These are phyloP conservation scores for Pisolithus orientalis DNA, from an alignment of 768 basidiomycete genomes.

Conservation along the genomic window DNA sequence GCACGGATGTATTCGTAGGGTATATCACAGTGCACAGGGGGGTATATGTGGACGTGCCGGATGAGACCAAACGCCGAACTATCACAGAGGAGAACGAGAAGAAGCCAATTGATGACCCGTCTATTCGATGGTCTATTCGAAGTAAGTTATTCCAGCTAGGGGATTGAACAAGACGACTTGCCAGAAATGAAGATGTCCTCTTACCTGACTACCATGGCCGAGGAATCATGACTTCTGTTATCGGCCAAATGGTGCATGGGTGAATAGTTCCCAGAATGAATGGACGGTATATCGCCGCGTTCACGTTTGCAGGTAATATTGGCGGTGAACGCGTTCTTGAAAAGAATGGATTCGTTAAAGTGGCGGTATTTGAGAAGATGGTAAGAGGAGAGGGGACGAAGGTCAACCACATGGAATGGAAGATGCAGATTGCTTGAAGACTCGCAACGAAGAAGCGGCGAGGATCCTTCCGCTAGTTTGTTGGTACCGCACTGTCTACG, in stretches of 20 bases:
- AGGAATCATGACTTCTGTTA: constrained; percentile 58
- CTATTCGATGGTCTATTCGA: constrained; percentile 52
- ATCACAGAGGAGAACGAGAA: constrained; percentile 32
- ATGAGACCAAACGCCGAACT: constrained; percentile 26
- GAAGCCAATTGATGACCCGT: constrained; percentile 38
- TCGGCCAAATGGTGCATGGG: constrained; percentile 45
- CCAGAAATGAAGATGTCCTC: constrained; percentile 35
- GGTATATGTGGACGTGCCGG: constrained; percentile 8
- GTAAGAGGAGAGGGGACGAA: constrained; percentile 29
- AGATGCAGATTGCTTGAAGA: neutral
- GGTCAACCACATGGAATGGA: constrained; percentile 30
- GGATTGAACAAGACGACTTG: constrained; percentile 11
- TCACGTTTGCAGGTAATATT: constrained; percentile 42
- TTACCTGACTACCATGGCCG: constrained; percentile 47
- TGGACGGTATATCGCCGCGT: constrained; percentile 35
- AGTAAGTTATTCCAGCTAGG: constrained; percentile 28
- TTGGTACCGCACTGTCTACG: too few relatives aligned
- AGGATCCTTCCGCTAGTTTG: neutral
- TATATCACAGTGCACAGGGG: constrained; percentile 1
- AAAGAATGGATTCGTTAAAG: constrained; percentile 50
- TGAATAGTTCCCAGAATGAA: constrained; percentile 58
- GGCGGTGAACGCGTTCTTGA: constrained; percentile 54
- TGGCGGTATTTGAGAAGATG: constrained; percentile 29
- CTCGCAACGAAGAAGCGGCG: neutral
- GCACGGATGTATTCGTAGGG: constrained; percentile 37